Conservation (phyloP, 768 basidiomycete species). For the Sutorius australiensis region DNA sequence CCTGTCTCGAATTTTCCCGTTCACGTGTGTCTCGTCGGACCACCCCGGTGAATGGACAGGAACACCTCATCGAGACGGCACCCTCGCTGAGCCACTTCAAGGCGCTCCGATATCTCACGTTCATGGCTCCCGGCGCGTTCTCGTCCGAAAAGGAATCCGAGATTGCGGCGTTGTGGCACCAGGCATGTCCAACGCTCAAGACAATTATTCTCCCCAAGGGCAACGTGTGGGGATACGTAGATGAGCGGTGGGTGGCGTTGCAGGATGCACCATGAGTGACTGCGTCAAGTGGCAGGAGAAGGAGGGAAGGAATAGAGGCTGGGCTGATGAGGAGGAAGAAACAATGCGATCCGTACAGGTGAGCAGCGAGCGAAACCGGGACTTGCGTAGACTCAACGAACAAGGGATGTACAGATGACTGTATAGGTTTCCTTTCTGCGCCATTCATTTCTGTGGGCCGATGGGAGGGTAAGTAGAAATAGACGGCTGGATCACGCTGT, state of each 20-base stretch:
- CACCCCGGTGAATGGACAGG: conserved; percentile 25
- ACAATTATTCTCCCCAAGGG: conserved; percentile 66
- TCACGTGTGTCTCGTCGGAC: background rate
- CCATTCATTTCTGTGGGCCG: no score
- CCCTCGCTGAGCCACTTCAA: conserved; percentile 42
- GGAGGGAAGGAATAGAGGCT: background rate
- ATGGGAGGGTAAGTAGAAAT: no score
- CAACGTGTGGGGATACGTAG: conserved; percentile 50
- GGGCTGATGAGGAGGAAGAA: background rate
- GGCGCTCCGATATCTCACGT: conserved; percentile 49
- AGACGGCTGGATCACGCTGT: no score
- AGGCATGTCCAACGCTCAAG: conserved; percentile 54
- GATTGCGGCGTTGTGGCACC: conserved; percentile 54
- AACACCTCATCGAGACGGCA: conserved; percentile 40
- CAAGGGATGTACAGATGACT: background rate
- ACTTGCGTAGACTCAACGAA: no score
- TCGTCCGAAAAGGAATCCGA: conserved; percentile 40
- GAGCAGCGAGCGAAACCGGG: background rate
- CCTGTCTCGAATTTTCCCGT: background rate
- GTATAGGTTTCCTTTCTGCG: no score
- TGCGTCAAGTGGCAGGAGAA: background rate
- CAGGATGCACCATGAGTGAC: conserved; percentile 14
- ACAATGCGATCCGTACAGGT: background rate
- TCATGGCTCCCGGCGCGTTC: conserved; percentile 44
- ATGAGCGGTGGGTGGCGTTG: conserved; percentile 23